These are phyloP conservation scores for Clarkia xantiana DNA, from an alignment of 345 rosid species.

Conservation along the genomic window DNA sequence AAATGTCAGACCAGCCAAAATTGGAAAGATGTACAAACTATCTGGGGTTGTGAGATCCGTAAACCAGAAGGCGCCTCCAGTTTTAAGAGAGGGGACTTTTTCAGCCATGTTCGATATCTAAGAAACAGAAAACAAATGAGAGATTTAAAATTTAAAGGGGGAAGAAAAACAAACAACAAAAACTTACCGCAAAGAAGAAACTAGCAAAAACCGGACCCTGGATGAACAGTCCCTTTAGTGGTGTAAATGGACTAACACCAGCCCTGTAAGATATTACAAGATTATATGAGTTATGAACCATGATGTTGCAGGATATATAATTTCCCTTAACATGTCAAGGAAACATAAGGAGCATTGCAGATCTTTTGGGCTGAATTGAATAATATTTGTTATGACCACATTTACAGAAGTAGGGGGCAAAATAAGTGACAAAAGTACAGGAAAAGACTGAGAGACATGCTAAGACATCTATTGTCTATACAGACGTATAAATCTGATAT, in stretches of 20 bases:
- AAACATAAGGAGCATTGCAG: not conserved
- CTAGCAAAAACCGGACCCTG: conserved; percentile 69
- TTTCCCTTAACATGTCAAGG: not conserved
- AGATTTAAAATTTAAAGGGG: not conserved
- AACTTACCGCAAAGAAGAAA: conserved; percentile 77
- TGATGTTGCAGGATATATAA: not conserved
- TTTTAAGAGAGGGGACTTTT: conserved; percentile 74
- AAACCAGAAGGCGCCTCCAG: conserved; percentile 79
- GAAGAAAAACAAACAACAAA: not conserved
- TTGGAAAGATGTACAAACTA: conserved; percentile 54
- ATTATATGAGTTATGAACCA: not conserved
- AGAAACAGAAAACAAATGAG: conserved; percentile 1
- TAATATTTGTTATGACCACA: no score
- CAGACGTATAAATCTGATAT: no score
- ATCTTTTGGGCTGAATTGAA: not conserved
- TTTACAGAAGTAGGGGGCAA: no score
- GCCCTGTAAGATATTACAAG: conserved; percentile 25
- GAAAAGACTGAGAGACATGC: no score
- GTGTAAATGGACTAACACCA: conserved; percentile 72
- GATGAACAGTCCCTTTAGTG: conserved; percentile 69
- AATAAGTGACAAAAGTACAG: no score
- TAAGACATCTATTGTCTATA: no score
- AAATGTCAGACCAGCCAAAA: conserved; percentile 49
- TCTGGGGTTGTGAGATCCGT: conserved; percentile 62
- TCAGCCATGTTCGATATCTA: conserved; percentile 79